Evolutionary conservation across 2,329 filamentous ascomycete species (phyloP).

Genomic region (Thermothelomyces thermophilus): DNA sequence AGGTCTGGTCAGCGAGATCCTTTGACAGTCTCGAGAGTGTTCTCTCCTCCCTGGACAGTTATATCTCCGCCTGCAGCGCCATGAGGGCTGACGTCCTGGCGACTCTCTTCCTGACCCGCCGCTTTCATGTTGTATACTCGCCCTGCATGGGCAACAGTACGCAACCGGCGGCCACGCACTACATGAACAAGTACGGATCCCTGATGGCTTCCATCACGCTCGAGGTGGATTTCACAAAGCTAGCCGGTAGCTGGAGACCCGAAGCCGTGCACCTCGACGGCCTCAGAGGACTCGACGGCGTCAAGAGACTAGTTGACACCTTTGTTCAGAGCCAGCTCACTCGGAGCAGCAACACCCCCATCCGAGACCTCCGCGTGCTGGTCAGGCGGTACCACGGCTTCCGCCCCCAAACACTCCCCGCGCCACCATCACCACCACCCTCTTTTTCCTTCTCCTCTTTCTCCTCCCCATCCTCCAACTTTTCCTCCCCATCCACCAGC

Average conservation of each 20-base stretch:
- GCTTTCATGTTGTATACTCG: conserved; percentile 36
- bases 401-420: not conserved
- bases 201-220: conserved; percentile 34
- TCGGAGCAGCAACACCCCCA: not conserved
- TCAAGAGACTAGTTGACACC: conserved; percentile 6
- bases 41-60: conserved; percentile 24
- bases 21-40: conserved; percentile 29
- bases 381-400: conserved; percentile 19
- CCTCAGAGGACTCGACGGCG: not conserved
- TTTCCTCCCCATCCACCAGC: no score
- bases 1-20: conserved; percentile 21
- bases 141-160: conserved; percentile 31
- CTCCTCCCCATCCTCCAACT: no score
- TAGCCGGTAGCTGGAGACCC: conserved; percentile 16
- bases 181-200: conserved; percentile 31
- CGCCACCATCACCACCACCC: not conserved
- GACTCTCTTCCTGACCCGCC: conserved; percentile 30
- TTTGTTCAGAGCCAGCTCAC: conserved; percentile 16
- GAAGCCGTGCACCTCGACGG: conserved; percentile 9
- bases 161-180: conserved; percentile 32
- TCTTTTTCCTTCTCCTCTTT: no score
- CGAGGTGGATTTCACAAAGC: conserved; percentile 36
- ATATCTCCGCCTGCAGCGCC: conserved; percentile 29
- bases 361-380: conserved; percentile 16
- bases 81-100: conserved; percentile 35